Conservation (phyloP, 331 rosid genomes). For the Acacia concinna region DNA sequence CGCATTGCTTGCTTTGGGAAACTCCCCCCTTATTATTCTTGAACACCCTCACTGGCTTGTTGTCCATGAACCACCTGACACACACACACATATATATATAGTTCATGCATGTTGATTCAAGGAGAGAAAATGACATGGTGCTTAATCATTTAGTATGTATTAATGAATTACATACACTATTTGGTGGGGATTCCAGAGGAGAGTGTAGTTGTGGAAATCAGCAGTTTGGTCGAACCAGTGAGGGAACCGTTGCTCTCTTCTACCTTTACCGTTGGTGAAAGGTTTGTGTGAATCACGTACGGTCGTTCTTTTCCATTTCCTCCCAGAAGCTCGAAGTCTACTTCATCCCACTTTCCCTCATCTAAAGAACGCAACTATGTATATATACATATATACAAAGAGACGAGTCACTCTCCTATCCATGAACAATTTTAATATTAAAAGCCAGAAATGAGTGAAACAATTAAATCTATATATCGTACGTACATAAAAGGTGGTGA, state of each 20-base stretch:
- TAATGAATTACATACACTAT: conserved; percentile 8
- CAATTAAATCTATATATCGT: background rate
- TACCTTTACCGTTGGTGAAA: background rate
- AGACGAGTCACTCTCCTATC: background rate
- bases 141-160: too few species aligned
- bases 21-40: background rate
- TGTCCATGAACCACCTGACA: conserved; percentile 21
- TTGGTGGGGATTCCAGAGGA: conserved; percentile 32
- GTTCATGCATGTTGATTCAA: too few species aligned
- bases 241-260: conserved; percentile 15
- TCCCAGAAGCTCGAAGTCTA: conserved; percentile 34
- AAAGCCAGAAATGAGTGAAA: background rate
- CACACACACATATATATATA: background rate
- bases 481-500: conserved; percentile 34
- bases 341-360: conserved; percentile 2
- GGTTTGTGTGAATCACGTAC: conserved; percentile 24
- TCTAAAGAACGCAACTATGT: conserved; percentile 13
- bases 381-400: background rate
- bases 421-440: background rate
- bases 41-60: background rate
- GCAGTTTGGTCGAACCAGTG: conserved; percentile 31
- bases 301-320: background rate
- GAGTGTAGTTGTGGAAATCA: conserved; percentile 24
- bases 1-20: conserved; percentile 13
- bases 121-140: too few species aligned